These are phyloP conservation scores for Platanthera guangdongensis DNA, from an alignment of 106 monocot species.

Conservation along the genomic window DNA sequence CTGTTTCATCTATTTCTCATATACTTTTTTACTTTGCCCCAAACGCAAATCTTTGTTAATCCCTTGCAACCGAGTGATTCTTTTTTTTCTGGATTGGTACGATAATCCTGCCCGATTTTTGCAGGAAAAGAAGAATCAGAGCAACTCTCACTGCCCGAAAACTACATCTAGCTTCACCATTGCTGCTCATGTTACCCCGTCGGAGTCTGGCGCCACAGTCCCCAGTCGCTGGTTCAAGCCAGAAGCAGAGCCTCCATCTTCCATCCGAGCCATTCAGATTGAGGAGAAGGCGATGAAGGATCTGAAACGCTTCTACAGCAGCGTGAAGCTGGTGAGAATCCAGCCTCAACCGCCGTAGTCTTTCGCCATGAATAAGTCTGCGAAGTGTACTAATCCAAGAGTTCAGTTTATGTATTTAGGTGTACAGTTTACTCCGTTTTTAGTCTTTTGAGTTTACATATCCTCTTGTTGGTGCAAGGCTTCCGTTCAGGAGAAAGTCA, in stretches of 20 bases:
- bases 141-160: conserved; percentile 64
- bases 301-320: conserved; percentile 83
- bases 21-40: neutral
- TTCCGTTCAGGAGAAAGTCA: neutral
- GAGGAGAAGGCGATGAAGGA: conserved; percentile 97
- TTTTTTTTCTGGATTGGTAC: too few species aligned
- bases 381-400: neutral
- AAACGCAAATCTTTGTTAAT: neutral
- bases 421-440: conserved; percentile 30
- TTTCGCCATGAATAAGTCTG: neutral
- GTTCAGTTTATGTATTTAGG: conserved; percentile 18
- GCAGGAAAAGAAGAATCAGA: conserved; percentile 68
- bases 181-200: conserved; percentile 27
- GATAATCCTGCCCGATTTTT: neutral
- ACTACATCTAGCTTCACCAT: conserved; percentile 61
- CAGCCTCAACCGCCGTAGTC: conserved; percentile 26
- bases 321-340: conserved; percentile 65
- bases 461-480: neutral
- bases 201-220: conserved; percentile 22
- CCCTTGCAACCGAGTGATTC: too few species aligned
- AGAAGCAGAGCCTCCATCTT: conserved; percentile 74
- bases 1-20: neutral
- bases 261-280: conserved; percentile 88
- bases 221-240: conserved; percentile 97
- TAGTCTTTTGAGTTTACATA: neutral